Base-by-base conservation (phyloP, 495 filamentous ascomycete genomes). In the Astrocystis sublimbata region DNA sequence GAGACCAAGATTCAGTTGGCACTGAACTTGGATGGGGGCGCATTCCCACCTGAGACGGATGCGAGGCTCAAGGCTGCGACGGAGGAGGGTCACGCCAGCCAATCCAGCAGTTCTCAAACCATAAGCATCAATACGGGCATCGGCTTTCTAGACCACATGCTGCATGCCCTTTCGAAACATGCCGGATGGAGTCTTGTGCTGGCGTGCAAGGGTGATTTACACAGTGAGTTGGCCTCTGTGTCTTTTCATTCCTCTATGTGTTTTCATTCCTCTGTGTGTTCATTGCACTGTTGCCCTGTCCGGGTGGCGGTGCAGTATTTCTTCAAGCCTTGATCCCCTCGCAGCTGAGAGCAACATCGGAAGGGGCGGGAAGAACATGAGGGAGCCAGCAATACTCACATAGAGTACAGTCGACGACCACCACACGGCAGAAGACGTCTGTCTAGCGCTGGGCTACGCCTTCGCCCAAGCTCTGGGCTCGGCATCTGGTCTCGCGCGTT, bases 121-220 rank as follows among this genome's bases (percentile, higher is more conserved):
- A 96, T 98, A 70, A 86, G 83, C 72, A 82, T 98, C 60, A 89
- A 89, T 82, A 94, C 93, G 1, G 94, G 94, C 50, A 96, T 98
- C 71, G 94, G 94, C n/a, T 98, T 98, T 76, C 80, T 98, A 33
- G 94, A 98, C 79, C 94, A 98, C 80, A 98, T 98, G 94, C 81
- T 98, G 51, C 94, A 98, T 73, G 94, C 94, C 28, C 85, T 97
- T 40, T 89, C 94, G 2, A 98, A 98, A 73, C 94, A 98, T 76
- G 86, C 90, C 0, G 93, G 93, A 17, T 97, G 93, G 94, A 92
- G 88, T 80, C 75, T 98, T 66, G 84, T 84, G 8, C 76, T 98
- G 23, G 80, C 85, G 43, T 93, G 91, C 68, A 83, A 87, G 73
- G 94, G 94, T 17, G 94, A 98, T 78, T 73, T 98, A 24, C 89